Evolutionary conservation across 495 filamentous ascomycete genomes (phyloP).

Genomic region (Letharia columbiana): DNA sequence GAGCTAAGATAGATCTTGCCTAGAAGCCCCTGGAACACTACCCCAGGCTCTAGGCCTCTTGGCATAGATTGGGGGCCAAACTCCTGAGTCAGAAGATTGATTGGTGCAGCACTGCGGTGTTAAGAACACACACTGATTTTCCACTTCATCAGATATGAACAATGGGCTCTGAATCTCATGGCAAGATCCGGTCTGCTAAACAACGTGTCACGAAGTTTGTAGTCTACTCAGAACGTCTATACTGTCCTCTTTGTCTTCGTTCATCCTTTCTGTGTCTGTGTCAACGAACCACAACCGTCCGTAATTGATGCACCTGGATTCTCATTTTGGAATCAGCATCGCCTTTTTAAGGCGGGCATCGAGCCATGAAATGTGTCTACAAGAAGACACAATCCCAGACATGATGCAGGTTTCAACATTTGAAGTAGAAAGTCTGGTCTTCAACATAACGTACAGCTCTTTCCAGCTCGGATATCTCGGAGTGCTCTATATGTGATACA

Average conservation of each 20-base stretch:
- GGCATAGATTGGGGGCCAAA: too few relatives aligned
- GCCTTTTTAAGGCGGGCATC: background rate
- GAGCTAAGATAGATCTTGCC: background rate
- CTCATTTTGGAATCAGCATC: background rate
- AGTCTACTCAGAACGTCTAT: slow-evolving; percentile 2
- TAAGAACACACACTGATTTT: too few relatives aligned
- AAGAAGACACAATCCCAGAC: background rate
- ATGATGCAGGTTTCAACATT: background rate
- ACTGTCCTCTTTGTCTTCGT: slow-evolving; percentile 2
- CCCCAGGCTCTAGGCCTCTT: background rate
- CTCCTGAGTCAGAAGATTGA: too few relatives aligned
- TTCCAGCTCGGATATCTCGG: slow-evolving; percentile 43
- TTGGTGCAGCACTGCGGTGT: too few relatives aligned
- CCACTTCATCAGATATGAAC: too few relatives aligned
- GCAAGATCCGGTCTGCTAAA: background rate
- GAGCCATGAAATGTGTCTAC: background rate
- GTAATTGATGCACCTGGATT: slow-evolving; percentile 43
- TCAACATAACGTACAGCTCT: slow-evolving; percentile 31
- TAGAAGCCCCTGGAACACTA: background rate
- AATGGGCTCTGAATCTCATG: background rate
- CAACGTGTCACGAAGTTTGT: background rate
- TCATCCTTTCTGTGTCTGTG: slow-evolving; percentile 29
- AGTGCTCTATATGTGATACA: slow-evolving; percentile 43
- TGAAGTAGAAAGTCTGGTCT: background rate
- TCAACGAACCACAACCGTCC: slow-evolving; percentile 48